Evolutionary conservation across 2,329 filamentous ascomycete genomes (phyloP).

Genomic region (Hymenoscyphus occultus): DNA sequence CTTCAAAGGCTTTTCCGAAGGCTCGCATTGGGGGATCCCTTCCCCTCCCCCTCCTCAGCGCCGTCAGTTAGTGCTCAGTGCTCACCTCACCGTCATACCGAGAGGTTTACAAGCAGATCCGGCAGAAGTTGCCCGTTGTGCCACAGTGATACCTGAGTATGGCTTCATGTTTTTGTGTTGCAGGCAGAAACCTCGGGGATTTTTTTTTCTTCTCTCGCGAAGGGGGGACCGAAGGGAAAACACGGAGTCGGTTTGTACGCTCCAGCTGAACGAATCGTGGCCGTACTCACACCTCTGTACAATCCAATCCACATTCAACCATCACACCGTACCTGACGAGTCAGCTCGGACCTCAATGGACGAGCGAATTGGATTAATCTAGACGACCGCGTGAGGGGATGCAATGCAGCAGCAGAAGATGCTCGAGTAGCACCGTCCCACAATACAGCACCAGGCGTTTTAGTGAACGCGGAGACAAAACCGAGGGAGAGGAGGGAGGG

Average conservation of each 20-base stretch:
- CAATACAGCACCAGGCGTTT: background rate
- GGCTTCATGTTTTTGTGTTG: background rate
- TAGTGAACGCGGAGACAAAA: conserved; percentile 1
- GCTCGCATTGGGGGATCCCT: background rate
- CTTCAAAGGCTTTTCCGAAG: background rate
- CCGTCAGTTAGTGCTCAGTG: conserved; percentile 4
- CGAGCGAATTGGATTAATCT: conserved; percentile 1
- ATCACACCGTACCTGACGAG: background rate
- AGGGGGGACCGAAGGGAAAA: background rate
- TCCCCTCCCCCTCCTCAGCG: background rate
- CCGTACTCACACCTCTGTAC: too few relatives aligned
- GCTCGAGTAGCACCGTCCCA: background rate
- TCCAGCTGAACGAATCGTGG: background rate
- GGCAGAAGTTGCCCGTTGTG: background rate
- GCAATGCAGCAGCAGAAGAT: background rate
- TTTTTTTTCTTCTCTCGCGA: background rate
- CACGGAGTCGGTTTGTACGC: background rate
- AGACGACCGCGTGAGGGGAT: conserved; percentile 1
- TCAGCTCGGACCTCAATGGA: conserved; percentile 2
- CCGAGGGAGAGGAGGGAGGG: background rate
- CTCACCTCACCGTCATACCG: conserved; percentile 1
- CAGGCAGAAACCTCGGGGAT: background rate
- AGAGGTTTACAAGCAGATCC: conserved; percentile 3
- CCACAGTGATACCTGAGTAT: background rate
- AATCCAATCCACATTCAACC: background rate